Evolutionary conservation across 495 filamentous ascomycete genomes (phyloP), one percentile per base, ranked within the genome.

Genomic region (Penicillium macrosclerotiorum): DNA sequence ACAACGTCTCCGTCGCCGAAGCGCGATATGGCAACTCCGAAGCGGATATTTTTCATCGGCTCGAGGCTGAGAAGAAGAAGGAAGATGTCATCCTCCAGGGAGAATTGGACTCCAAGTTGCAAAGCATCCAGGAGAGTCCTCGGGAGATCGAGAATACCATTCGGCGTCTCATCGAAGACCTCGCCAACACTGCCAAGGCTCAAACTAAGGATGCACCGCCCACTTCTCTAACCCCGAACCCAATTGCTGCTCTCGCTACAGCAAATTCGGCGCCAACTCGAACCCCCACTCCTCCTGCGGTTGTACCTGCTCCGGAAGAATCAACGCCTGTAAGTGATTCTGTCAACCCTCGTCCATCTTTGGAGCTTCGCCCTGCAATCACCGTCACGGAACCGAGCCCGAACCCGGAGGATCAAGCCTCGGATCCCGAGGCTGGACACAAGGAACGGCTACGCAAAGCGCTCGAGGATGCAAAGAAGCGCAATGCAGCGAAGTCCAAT

Each of bases 1-100:
- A 79, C 49, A 63, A 69, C 36, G 63, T 79, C 20, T 77, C 76
- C 20, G 72, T 76, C 20, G 75, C 76, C 23, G 74, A 77, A 46
- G 76, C 75, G 8, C 70, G 64, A 19, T 71, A 74, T 52, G 59
- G 72, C 22, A 65, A 69, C 25, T 60, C 73, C 4, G 73, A 77
- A 2, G 30, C 56, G 17, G 64, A 71, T 11, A 65, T 73, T 12
- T 71, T 77, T 44, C 54, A 55, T 17, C 72, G 63, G 30, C 63
- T 78, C 3, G 63, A 69, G 19, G 65, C 59, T 40, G 76, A 78
- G 47, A 75, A 77, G 54, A 64, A 69, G 45, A 77, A 76, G 43
- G 76, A 79, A 45, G 76, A 78, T 52, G 57, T 60, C 2, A 73
- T 73, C 25, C 67, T 79, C 22, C 68, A 71, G 52, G 46, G 45